Conservation (phyloP, 495 filamentous ascomycete species). For the Aspergillus carlsbadensis region DNA sequence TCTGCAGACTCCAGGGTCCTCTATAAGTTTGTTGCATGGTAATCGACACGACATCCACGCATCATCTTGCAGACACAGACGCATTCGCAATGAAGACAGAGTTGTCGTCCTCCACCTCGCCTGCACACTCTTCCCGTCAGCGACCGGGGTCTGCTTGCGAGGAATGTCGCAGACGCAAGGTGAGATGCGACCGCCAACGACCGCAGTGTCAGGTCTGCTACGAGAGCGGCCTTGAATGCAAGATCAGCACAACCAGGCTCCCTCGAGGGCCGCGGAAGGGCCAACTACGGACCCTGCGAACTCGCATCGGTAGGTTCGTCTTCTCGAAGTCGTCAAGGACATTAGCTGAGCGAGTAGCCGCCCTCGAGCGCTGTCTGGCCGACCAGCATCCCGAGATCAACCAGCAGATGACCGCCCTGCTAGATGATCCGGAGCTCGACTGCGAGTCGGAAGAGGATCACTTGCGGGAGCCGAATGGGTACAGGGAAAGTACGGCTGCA, state of each 20-base stretch:
- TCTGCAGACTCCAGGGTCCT: neutral
- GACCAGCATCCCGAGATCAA: slow-evolving; percentile 22
- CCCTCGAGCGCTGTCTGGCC: slow-evolving; percentile 25
- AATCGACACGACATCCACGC: neutral
- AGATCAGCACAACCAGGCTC: slow-evolving; percentile 44
- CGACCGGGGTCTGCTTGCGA: slow-evolving; percentile 35
- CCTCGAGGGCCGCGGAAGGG: slow-evolving; percentile 54
- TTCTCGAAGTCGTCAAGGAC: neutral
- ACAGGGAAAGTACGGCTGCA: neutral
- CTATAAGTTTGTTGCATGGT: slow-evolving; percentile 7
- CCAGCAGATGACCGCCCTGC: slow-evolving; percentile 15
- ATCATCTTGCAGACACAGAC: neutral
- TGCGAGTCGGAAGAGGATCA: slow-evolving; percentile 22
- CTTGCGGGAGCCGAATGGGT: neutral
- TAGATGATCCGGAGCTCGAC: slow-evolving; percentile 16
- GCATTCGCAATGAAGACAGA: slow-evolving; percentile 1
- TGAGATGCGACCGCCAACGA: slow-evolving; percentile 50
- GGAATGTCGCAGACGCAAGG: slow-evolving; percentile 43
- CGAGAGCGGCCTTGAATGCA: slow-evolving; percentile 48
- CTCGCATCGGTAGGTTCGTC: slow-evolving; percentile 39
- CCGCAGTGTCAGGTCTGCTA: slow-evolving; percentile 51
- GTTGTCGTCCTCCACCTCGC: slow-evolving; percentile 12
- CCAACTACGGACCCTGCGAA: slow-evolving; percentile 49
- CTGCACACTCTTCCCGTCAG: slow-evolving; percentile 15
- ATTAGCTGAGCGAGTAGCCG: slow-evolving; percentile 13